phyloP scores from a whole-genome alignment of 2,329 filamentous ascomycete genomes.

The Trichoderma lentiforme region DNA sequence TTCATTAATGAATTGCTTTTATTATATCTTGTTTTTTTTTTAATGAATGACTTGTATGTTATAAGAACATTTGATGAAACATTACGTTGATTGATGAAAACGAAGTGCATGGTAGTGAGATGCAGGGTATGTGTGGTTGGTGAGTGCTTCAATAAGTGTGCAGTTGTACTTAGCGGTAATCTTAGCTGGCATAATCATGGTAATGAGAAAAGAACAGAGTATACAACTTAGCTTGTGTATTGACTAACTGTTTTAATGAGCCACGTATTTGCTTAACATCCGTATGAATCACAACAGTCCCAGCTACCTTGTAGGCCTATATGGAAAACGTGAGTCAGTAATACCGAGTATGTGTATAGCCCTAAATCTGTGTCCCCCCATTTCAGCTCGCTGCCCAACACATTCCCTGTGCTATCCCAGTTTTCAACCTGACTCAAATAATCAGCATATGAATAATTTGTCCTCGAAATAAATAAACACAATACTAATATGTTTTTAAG shows the following conservation, averaged over 20 bases:
- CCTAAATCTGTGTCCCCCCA: too few species aligned
- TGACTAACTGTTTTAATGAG: background rate
- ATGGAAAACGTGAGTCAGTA: too few species aligned
- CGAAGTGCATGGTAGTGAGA: background rate
- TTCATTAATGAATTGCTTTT: background rate
- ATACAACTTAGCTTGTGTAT: background rate
- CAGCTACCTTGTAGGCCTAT: too few species aligned
- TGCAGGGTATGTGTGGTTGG: background rate
- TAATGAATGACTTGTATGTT: background rate
- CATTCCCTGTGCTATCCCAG: too few species aligned
- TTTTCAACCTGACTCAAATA: background rate
- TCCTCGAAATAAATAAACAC: background rate
- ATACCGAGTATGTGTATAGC: too few species aligned
- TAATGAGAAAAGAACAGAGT: background rate
- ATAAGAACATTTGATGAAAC: background rate
- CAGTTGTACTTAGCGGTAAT: background rate
- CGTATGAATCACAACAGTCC: background rate
- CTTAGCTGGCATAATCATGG: background rate
- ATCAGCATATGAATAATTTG: background rate
- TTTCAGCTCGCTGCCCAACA: too few species aligned
- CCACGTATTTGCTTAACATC: background rate
- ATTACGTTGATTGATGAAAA: background rate
- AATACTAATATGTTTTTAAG: background rate
- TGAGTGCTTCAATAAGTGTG: background rate
- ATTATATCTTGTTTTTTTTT: background rate